Conservation (phyloP, 805 yeast species). For the Wilhelminamyces savonicus region DNA sequence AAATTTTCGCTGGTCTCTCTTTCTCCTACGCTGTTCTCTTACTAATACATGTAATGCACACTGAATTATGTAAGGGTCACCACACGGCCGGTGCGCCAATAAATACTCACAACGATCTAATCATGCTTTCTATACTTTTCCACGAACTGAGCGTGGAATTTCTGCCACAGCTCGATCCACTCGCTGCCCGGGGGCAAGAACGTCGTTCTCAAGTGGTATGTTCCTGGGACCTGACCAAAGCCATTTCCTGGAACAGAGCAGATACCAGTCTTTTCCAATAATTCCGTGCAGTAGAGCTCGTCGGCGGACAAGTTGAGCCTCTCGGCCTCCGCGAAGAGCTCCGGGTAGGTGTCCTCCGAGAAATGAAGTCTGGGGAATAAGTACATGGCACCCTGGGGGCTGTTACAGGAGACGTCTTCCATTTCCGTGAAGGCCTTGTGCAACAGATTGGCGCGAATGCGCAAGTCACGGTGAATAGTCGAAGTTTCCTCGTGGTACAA, state of each 20-base stretch:
- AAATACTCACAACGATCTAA: no score
- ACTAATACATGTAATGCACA: no score
- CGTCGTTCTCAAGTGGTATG: constrained; percentile 92
- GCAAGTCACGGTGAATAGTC: constrained; percentile 56
- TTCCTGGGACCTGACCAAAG: constrained; percentile 86
- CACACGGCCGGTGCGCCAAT: no score
- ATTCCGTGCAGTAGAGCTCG: constrained; percentile 80
- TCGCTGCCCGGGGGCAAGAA: constrained; percentile 93
- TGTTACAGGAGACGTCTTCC: constrained; percentile 81
- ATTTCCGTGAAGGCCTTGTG: constrained; percentile 66
- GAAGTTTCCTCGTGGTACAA: constrained; percentile 57
- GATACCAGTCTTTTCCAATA: constrained; percentile 85
- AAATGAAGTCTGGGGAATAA: constrained; percentile 76
- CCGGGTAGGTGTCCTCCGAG: constrained; percentile 38
- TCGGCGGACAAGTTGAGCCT: constrained; percentile 59
- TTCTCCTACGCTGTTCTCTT: no score
- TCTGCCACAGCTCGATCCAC: constrained; percentile 75
- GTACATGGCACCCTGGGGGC: constrained; percentile 98
- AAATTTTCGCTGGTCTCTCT: no score
- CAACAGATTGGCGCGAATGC: constrained; percentile 55
- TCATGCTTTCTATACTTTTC: constrained; percentile 34
- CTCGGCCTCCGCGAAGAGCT: constrained; percentile 58
- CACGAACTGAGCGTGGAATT: constrained; percentile 73
- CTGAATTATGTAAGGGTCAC: no score
- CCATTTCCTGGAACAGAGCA: constrained; percentile 98